Percentiles rank a stretch among this genome's conserved stretches.
These are phyloP conservation scores for Torulaspora microellipsoides DNA, from an alignment of 805 yeast genomes.

Conservation along the genomic window DNA sequence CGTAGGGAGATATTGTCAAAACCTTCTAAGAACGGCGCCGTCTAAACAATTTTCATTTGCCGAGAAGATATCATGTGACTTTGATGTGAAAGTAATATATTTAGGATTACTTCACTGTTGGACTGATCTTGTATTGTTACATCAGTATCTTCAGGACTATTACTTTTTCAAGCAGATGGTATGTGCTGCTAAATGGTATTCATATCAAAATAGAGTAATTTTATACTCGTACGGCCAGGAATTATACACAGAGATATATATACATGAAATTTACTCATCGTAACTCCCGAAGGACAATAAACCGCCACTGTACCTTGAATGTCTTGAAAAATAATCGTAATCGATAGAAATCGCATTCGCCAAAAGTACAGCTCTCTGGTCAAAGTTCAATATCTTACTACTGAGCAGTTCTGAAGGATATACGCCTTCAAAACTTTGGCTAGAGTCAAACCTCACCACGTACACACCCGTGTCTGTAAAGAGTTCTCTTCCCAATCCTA, in stretches of 20 bases:
- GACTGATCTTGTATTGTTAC: too few relatives aligned
- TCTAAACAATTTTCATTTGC: too few relatives aligned
- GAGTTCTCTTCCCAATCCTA: slow-evolving; percentile 86
- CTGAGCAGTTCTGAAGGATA: slow-evolving; percentile 41
- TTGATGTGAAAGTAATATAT: too few relatives aligned
- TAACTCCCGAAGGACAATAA: slow-evolving; percentile 26
- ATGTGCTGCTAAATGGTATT: too few relatives aligned
- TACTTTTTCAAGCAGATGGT: too few relatives aligned
- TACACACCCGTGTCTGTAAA: slow-evolving; percentile 95
- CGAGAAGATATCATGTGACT: too few relatives aligned
- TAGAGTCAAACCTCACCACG: slow-evolving; percentile 72
- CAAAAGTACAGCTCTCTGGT: slow-evolving; percentile 79
- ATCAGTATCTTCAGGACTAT: too few relatives aligned
- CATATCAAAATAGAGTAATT: too few relatives aligned
- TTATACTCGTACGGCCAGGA: too few relatives aligned
- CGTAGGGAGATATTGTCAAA: too few relatives aligned
- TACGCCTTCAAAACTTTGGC: slow-evolving; percentile 57
- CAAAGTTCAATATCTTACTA: slow-evolving; percentile 51
- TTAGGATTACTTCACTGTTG: too few relatives aligned
- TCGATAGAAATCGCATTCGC: slow-evolving; percentile 91
- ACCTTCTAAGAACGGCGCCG: too few relatives aligned
- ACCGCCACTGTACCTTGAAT: slow-evolving; percentile 56
- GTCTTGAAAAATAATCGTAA: slow-evolving; percentile 95
- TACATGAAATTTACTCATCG: slow-evolving; percentile 18
- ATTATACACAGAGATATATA: not conserved